A percentile compares a stretch with the other conserved stretches of the same genome.
Evolutionary conservation across 768 basidiomycete genomes (phyloP).

Genomic region (Suillus alpinus): DNA sequence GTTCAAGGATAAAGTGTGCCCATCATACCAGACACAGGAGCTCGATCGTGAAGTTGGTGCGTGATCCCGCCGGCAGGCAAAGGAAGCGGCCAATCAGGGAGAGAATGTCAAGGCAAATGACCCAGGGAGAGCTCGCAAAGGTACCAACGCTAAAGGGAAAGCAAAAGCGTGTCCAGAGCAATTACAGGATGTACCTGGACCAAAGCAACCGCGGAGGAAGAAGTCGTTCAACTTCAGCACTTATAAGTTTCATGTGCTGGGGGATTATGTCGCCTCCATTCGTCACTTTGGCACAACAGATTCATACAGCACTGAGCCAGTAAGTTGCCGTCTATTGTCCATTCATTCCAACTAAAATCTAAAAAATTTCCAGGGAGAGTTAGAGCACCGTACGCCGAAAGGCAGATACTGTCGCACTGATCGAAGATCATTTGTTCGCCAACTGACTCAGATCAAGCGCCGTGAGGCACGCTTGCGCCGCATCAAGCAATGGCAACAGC

Average conservation of each 20-base stretch:
- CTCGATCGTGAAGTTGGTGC: constrained; percentile 4
- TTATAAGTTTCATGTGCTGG: constrained; percentile 33
- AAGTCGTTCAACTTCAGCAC: constrained; percentile 24
- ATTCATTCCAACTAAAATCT: no score
- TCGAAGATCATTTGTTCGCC: neutral
- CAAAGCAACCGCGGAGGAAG: neutral
- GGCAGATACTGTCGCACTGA: constrained; percentile 8
- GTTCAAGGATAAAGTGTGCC: constrained; percentile 20
- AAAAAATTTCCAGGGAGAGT: constrained; percentile 12
- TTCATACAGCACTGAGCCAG: constrained; percentile 29
- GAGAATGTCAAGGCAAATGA: no score
- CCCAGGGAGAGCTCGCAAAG: no score
- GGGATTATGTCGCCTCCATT: constrained; percentile 28
- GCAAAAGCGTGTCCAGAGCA: no score
- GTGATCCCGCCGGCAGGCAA: constrained; percentile 12
- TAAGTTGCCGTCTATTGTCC: constrained; percentile 9
- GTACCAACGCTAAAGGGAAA: no score
- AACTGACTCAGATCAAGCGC: neutral
- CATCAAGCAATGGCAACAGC: neutral
- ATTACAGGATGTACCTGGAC: neutral
- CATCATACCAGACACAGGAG: constrained; percentile 19
- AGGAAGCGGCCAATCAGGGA: neutral
- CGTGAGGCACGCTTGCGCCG: neutral
- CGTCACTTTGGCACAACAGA: constrained; percentile 30
- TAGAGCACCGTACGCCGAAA: constrained; percentile 12